phyloP scores from a whole-genome alignment of 2,329 filamentous ascomycete genomes.

The Aspergillus luchuensis region DNA sequence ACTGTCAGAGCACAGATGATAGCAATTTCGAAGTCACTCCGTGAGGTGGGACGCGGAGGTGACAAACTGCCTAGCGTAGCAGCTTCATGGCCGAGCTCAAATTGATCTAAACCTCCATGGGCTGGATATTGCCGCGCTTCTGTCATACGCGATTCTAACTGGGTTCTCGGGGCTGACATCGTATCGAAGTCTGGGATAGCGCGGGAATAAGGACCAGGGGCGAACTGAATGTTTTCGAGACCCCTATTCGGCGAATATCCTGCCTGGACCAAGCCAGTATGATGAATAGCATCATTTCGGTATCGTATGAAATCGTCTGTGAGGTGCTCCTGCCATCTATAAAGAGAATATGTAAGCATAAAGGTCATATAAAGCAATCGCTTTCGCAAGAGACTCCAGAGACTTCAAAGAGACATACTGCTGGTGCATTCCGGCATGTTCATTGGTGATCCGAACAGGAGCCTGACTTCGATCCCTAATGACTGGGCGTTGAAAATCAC shows the following conservation, averaged over 20 bases:
- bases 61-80: neutral
- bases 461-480: neutral
- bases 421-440: neutral
- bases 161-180: neutral
- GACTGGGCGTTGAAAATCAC: neutral
- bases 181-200: neutral
- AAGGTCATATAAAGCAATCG: neutral
- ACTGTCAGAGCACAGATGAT: constrained; percentile 35
- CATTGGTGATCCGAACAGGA: neutral
- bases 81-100: neutral
- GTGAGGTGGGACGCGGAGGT: no score
- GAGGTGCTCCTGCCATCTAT: neutral
- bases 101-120: neutral
- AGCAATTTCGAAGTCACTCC: constrained; percentile 28
- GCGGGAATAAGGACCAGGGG: neutral
- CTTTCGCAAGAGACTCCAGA: neutral
- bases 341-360: neutral
- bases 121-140: neutral
- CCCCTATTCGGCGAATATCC: neutral
- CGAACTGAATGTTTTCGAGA: neutral
- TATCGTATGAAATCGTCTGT: neutral
- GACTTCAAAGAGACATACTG: neutral
- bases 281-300: neutral
- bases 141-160: neutral
- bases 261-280: neutral